Percentiles rank a stretch among this genome's conserved stretches.
phyloP scores from a whole-genome alignment of 2,329 filamentous ascomycete genomes.

The Myriosclerotinia duriaeana region DNA sequence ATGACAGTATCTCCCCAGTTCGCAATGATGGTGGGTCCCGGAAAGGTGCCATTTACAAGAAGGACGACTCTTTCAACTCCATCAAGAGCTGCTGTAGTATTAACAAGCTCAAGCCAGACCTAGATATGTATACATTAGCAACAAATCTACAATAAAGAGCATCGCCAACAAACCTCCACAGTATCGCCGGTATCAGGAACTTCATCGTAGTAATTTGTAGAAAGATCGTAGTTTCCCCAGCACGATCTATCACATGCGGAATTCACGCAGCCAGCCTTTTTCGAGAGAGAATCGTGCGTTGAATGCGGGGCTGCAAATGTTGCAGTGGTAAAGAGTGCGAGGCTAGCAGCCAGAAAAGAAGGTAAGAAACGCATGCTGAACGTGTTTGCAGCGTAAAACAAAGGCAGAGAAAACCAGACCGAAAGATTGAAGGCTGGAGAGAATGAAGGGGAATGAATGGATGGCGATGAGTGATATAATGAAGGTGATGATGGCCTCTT shows the following conservation, averaged over 20 bases:
- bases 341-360: slow-evolving; percentile 1
- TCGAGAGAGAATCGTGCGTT: not conserved
- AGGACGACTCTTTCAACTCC: slow-evolving; percentile 34
- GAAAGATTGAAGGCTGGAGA: not conserved
- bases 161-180: slow-evolving; percentile 38
- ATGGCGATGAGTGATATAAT: not conserved
- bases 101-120: slow-evolving; percentile 27
- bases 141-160: not conserved
- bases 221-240: slow-evolving; percentile 51
- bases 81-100: slow-evolving; percentile 34
- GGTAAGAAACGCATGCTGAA: slow-evolving; percentile 4
- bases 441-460: not conserved
- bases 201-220: slow-evolving; percentile 42
- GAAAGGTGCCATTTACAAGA: slow-evolving; percentile 38
- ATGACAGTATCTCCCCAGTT: slow-evolving; percentile 44
- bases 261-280: not conserved
- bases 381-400: not conserved
- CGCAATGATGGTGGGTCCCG: slow-evolving; percentile 37
- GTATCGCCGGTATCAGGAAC: slow-evolving; percentile 48
- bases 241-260: slow-evolving; percentile 27
- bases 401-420: not conserved
- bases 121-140: not conserved
- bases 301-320: not conserved
- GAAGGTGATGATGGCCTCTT: not conserved
- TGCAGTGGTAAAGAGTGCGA: not conserved